These are phyloP conservation scores for Penicillium sp. DNA, from an alignment of 2,329 filamentous ascomycete species.

Conservation along the genomic window DNA sequence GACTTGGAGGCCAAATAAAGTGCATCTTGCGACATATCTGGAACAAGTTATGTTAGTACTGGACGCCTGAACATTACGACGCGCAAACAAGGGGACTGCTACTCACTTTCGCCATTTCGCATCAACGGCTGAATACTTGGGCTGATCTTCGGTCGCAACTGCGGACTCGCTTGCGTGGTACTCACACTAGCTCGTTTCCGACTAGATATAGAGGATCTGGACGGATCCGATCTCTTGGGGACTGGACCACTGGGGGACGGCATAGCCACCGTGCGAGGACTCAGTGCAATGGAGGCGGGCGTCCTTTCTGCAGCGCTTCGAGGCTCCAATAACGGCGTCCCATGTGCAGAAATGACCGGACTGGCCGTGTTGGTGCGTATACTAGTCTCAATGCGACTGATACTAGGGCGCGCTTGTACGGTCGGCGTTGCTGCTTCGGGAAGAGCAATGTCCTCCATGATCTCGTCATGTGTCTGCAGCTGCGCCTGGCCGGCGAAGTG, in stretches of 20 bases:
- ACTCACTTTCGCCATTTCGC: conserved; percentile 61
- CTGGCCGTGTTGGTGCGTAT: conserved; percentile 42
- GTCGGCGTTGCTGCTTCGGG: conserved; percentile 64
- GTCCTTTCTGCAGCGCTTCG: conserved; percentile 34
- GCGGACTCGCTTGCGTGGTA: conserved; percentile 76
- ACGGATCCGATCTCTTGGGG: conserved; percentile 42
- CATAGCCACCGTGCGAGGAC: conserved; percentile 51
- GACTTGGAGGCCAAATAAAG: conserved; percentile 86
- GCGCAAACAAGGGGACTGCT: neutral
- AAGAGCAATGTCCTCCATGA: conserved; percentile 63
- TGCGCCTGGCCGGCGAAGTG: conserved; percentile 33
- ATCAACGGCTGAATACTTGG: conserved; percentile 90
- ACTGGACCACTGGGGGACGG: conserved; percentile 47
- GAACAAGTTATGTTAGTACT: conserved; percentile 13
- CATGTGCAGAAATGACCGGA: conserved; percentile 58
- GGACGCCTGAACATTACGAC: neutral
- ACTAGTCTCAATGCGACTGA: conserved; percentile 49
- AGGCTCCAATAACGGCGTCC: conserved; percentile 49
- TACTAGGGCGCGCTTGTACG: conserved; percentile 41
- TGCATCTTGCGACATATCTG: conserved; percentile 54
- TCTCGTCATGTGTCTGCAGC: conserved; percentile 47
- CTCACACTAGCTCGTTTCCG: conserved; percentile 64
- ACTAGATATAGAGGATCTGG: conserved; percentile 45
- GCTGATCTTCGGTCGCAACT: conserved; percentile 80
- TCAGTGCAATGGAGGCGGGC: conserved; percentile 43